Evolutionary conservation across 768 basidiomycete genomes (phyloP), one percentile per base, ranked within the genome.

Genomic region (Psilocybe cubensis): DNA sequence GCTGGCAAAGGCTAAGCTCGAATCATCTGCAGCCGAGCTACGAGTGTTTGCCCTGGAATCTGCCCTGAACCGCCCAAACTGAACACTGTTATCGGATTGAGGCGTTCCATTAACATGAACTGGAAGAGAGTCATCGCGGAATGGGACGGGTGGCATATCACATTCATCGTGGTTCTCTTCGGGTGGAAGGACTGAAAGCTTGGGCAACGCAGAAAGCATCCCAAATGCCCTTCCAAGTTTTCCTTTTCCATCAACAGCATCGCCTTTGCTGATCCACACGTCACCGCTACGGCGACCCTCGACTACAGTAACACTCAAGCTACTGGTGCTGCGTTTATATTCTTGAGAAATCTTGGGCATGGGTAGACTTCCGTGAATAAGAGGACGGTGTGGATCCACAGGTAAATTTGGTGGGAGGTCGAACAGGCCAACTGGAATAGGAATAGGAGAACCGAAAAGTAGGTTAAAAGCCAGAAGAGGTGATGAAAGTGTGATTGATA

Each of bases 251-350:
- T 87, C 85, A 20, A 87, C 74, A 6, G 88, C 89, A 58, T 90
- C 83, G n/a, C 88, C 87, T 52, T 86, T 87, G 11, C 82, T 68
- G 61, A 91, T 70, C 89, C 89, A 90, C 25, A 91, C 83, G 63
- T 91, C 89, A 23, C 87, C 86, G 62, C 87, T 88, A 45, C 86
- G 84, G 28, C 86, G 82, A 25, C 83, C 84, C 69, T 90, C 87
- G 20, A 90, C 83, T 38, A 89, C 83, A 18, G 86, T 89, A 47
- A 83, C 79, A 59, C 83, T 87, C 44, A 79, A 78, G 58, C n/a
- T n/a, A n/a, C 82, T 84, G 45, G 79, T 83, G 68, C 85, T 87
- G 53, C 83, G 82, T 68, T 87, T 89, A 70, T 83, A 85, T 51
- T 84, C 81, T 62, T 80, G 78, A 6, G 82, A 81, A 69, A 76